Evolutionary conservation across 1,284 basidiomycete species (phyloP), one percentile per base, ranked within the genome.

Genomic region (Ganoderma leucocontextum): DNA sequence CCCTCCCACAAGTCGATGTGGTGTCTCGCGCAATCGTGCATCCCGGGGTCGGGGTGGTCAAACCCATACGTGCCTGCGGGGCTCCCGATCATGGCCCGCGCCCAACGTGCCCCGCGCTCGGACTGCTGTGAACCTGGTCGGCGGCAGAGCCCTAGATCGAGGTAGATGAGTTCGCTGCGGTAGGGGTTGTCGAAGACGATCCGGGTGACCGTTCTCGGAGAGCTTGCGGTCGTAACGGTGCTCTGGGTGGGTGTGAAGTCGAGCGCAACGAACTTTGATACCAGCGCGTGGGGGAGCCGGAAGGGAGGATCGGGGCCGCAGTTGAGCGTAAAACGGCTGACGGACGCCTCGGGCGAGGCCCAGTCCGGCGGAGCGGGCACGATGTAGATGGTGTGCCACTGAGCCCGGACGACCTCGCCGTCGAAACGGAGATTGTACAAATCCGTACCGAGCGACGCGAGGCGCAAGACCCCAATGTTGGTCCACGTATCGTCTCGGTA

Each of bases 361-460:
- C 25, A 22, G 2, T 36, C 38, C 1, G 36, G 22, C 1, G 49
- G 36, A 22, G 52, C 33, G 19, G 62, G 38, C 22, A 25, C 36
- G 35, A 63, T 42, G 41, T 61, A 62, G 35, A 64, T 19, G n/a
- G 61, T 61, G 0, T 53, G 52, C 65, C 65, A 66, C 41, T 19
- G 13, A 9, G 53, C 60, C 8, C 17, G 33, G 33, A 66, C 36
- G 36, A 19, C 17, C 49, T 47, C 55, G 8, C 65, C 65, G 12
- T 36, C 12, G 53, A 66, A 62, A 10, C 25, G n/a, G 15, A 68
- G 25, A 36, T 64, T 44, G 66, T 68, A 19, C 17, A 44, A 12
- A 33, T 68, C 62, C 4, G 10, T 29, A 2, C 62, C 62, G n/a
- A 63, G 62, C 2, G 12, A 19, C 6, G 52, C 62, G 13, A 55